Conservation (phyloP, 441 rosid species). For the Syzygium malaccense region DNA sequence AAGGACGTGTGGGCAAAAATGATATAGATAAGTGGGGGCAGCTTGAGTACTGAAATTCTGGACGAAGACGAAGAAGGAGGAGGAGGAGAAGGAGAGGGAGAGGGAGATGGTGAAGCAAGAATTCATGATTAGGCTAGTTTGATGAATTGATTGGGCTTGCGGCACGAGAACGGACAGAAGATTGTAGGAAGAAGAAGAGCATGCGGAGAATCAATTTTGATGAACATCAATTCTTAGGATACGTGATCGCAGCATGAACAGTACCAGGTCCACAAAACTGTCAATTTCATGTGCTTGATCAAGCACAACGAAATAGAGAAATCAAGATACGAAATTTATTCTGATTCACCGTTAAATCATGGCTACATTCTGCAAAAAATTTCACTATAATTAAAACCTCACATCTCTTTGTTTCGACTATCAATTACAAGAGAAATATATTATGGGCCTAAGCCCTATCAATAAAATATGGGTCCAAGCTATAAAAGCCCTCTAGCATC, state of each 20-base stretch:
- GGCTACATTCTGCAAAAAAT: background rate
- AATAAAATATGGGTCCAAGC: background rate
- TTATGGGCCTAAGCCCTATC: too few species aligned
- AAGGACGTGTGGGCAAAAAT: background rate
- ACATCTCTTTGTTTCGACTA: background rate
- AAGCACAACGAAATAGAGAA: background rate
- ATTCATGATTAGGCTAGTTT: background rate
- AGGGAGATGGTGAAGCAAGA: background rate
- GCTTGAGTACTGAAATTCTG: background rate
- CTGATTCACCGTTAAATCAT: rapidly evolving
- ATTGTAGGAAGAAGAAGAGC: background rate
- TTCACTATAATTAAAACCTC: background rate
- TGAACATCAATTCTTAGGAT: background rate
- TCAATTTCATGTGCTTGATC: background rate
- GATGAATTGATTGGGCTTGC: background rate
- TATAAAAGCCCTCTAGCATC: rapidly evolving
- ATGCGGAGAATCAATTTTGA: background rate
- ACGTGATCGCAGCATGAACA: background rate
- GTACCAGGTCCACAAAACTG: background rate
- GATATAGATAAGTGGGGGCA: background rate
- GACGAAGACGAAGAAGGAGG: background rate
- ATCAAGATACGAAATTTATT: background rate
- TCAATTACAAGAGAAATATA: background rate
- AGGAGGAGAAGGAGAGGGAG: background rate
- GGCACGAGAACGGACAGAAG: background rate